phyloP scores from a whole-genome alignment of 352 stramenopile species.

The Pythium biforme region DNA sequence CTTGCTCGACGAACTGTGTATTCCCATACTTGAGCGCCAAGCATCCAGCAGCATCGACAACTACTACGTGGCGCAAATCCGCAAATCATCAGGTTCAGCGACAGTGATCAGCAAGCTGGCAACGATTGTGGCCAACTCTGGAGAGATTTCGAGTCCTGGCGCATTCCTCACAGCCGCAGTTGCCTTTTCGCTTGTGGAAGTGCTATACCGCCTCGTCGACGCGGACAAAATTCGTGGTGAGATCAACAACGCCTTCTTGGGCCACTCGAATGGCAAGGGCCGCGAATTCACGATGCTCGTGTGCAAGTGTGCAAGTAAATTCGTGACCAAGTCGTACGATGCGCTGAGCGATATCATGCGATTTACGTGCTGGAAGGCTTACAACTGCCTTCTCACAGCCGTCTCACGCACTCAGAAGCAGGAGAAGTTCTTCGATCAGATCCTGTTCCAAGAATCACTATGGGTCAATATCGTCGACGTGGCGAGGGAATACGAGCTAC shows the following conservation, averaged over 20 bases:
- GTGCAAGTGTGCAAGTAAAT: constrained; percentile 80
- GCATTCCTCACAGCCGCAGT: constrained; percentile 52
- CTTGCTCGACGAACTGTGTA: constrained; percentile 25
- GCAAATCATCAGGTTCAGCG: constrained; percentile 23
- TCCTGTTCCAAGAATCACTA: constrained; percentile 71
- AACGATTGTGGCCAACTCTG: constrained; percentile 52
- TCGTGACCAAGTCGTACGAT: constrained; percentile 52
- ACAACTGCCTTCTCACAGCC: constrained; percentile 70
- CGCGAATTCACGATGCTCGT: constrained; percentile 84
- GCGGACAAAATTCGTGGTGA: constrained; percentile 60
- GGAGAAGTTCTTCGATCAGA: constrained; percentile 86
- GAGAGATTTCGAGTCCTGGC: constrained; percentile 36
- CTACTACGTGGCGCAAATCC: constrained; percentile 49
- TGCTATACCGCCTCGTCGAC: constrained; percentile 63
- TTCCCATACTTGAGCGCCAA: constrained; percentile 23
- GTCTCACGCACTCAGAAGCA: constrained; percentile 83
- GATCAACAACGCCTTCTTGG: constrained; percentile 72
- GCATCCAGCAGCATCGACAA: constrained; percentile 28
- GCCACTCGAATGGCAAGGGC: constrained; percentile 67
- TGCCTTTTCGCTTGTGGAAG: constrained; percentile 60
- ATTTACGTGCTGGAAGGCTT: constrained; percentile 62
- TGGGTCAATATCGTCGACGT: constrained; percentile 71
- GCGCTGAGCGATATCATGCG: constrained; percentile 36
- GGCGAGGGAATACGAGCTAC: constrained; percentile 40
- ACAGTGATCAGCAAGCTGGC: constrained; percentile 50